phyloP scores from a whole-genome alignment of 805 yeast species.

The Lachancea cidri region DNA sequence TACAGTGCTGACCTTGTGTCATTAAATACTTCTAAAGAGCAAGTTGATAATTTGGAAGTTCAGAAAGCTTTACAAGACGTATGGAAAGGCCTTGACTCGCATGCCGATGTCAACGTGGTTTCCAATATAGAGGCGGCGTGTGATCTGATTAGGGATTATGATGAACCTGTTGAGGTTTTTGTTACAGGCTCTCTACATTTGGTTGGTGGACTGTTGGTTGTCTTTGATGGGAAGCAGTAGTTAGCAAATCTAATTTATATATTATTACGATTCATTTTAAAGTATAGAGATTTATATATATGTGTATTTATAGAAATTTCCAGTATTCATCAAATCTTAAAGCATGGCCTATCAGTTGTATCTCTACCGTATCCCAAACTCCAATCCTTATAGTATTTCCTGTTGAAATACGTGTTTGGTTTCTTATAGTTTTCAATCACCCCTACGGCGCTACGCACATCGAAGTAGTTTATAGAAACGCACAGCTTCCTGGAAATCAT shows the following conservation, averaged over 20 bases:
- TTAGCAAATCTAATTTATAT: not conserved
- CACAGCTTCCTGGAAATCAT: slow-evolving; percentile 62
- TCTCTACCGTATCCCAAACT: slow-evolving; percentile 62
- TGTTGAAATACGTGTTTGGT: slow-evolving; percentile 32
- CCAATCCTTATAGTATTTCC: slow-evolving; percentile 53
- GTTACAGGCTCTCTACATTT: slow-evolving; percentile 92
- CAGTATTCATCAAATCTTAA: not conserved
- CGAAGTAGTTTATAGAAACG: slow-evolving; percentile 54
- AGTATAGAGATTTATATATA: not conserved
- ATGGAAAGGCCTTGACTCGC: slow-evolving; percentile 55
- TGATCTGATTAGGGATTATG: slow-evolving; percentile 41
- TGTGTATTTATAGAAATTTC: not conserved
- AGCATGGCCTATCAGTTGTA: slow-evolving; percentile 49
- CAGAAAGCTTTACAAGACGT: slow-evolving; percentile 68
- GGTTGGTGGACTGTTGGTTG: slow-evolving; percentile 90
- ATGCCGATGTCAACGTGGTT: slow-evolving; percentile 47
- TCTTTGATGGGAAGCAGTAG: slow-evolving; percentile 48
- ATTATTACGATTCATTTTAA: too few relatives aligned
- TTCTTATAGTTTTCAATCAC: slow-evolving; percentile 47
- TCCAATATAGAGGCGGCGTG: slow-evolving; percentile 72
- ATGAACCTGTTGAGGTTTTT: slow-evolving; percentile 56
- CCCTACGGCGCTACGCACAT: slow-evolving; percentile 52
- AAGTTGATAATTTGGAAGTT: slow-evolving; percentile 72
- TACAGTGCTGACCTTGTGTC: slow-evolving; percentile 83
- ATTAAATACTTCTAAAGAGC: slow-evolving; percentile 72